Conservation (phyloP, 257 asterid genomes). For the Nicotiana otophora region DNA sequence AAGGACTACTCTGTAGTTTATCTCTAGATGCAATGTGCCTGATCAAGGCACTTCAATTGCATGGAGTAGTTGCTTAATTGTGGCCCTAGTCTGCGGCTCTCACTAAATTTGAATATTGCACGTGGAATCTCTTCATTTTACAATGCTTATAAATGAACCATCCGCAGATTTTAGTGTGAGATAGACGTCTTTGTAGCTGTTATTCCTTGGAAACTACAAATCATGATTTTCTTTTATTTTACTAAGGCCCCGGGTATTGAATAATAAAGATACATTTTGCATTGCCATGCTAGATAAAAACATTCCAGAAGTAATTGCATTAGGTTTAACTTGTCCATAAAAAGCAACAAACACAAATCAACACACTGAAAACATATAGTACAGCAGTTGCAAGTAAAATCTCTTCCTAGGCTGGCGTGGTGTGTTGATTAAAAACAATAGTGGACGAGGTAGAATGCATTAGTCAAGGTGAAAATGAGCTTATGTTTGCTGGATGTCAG, state of each 20-base stretch:
- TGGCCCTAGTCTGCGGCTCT: background rate
- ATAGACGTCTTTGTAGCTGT: background rate
- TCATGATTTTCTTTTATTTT: background rate
- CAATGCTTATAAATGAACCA: background rate
- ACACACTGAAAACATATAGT: background rate
- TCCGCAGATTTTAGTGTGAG: background rate
- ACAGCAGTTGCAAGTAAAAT: background rate
- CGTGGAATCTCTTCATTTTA: background rate
- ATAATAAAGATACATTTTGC: background rate
- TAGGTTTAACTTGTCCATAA: background rate
- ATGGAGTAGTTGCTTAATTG: background rate
- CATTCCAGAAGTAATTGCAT: conserved; percentile 4
- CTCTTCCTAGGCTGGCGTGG: background rate
- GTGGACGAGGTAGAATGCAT: background rate
- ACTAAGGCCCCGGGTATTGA: background rate
- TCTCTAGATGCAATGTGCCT: background rate
- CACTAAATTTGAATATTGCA: background rate
- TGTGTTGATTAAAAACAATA: background rate
- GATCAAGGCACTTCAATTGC: background rate
- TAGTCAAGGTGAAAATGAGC: conserved; percentile 7
- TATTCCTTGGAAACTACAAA: background rate
- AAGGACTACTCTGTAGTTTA: conserved; percentile 7
- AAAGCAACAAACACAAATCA: background rate
- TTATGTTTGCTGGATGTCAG: conserved; percentile 1
- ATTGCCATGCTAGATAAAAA: background rate